Evolutionary conservation across 306 rosid species (phyloP), one percentile per base, ranked within the genome.

Genomic region (Casuarina glauca): DNA sequence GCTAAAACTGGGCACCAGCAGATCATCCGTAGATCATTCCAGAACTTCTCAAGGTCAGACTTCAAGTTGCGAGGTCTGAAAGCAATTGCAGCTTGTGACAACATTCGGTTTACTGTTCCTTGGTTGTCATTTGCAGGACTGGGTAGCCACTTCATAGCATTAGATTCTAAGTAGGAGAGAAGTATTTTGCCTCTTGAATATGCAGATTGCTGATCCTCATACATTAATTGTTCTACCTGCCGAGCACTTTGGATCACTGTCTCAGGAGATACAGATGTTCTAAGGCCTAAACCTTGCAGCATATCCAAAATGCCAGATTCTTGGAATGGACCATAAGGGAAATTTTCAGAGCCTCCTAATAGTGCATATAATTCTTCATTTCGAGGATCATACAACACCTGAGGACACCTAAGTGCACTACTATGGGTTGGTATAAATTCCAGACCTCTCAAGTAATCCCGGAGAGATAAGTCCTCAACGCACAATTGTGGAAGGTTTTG

Each of bases 1-100:
- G 84, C 86, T 78, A 90, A 78, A 55, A 91, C 98, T 12, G 98
- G 97, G 85, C 97, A 92, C 98, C 98, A 94, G 74, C 92, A 86
- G 71, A 94, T 87, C 89, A 92, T 55, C 54, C 86, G 87, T 43
- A 94, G 90, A 85, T 92, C 92, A 82, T 78, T 89, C 98, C 98
- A 94, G 82, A 94, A 92, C 74, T 88, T 94, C 69, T 88, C 92
- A 70, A 94, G 88, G 72, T 92, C 92, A 81, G 97, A 90, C 79
- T 84, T 92, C 78, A 79, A 58, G 85, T 88, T 87, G 69, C 82
- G 81, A 50, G 91, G 89, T 80, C 87, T 83, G 80, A 94, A 89
- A 55, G 91, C 88, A 72, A 76, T 88, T 73, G 93, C 91, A 63
- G 97, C 97, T 74, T 80, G 90, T 73, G 95, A 90, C 38, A 94